phyloP scores from a whole-genome alignment of 108 stramenopile genomes.

The Nitzschia sp. region DNA sequence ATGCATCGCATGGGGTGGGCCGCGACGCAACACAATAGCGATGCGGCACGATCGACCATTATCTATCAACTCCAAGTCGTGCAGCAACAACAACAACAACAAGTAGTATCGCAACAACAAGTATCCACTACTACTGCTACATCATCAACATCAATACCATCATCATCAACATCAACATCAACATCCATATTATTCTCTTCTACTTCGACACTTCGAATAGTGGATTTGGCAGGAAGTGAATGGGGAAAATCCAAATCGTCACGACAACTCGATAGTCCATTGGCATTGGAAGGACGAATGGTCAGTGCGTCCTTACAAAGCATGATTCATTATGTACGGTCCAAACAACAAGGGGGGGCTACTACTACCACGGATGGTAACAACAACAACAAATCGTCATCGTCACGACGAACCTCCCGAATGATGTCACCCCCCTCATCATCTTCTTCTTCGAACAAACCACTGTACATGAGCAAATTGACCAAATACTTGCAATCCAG shows the following conservation, averaged over 20 bases:
- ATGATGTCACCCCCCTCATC: conserved; percentile 10
- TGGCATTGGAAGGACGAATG: conserved; percentile 72
- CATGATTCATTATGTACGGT: conserved; percentile 68
- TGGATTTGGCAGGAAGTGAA: conserved; percentile 92
- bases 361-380: conserved; percentile 30
- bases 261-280: conserved; percentile 33
- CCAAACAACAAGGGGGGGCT: conserved; percentile 35
- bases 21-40: conserved; percentile 74
- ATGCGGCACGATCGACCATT: conserved; percentile 81
- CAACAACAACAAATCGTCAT: background rate
- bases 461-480: conserved; percentile 67
- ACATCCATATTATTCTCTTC: no score
- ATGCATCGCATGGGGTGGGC: conserved; percentile 25
- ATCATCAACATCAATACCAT: no score
- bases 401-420: background rate
- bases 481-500: conserved; percentile 71
- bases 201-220: conserved; percentile 54
- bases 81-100: conserved; percentile 47
- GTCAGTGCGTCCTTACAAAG: conserved; percentile 83
- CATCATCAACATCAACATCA: no score
- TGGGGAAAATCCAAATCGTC: conserved; percentile 35
- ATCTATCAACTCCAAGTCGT: conserved; percentile 70
- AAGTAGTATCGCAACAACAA: conserved; percentile 40
- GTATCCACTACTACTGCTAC: no score
- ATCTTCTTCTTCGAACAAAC: background rate